These are phyloP conservation scores for Sporisorium graminicola DNA, from an alignment of 1,284 basidiomycete species.

Conservation along the genomic window DNA sequence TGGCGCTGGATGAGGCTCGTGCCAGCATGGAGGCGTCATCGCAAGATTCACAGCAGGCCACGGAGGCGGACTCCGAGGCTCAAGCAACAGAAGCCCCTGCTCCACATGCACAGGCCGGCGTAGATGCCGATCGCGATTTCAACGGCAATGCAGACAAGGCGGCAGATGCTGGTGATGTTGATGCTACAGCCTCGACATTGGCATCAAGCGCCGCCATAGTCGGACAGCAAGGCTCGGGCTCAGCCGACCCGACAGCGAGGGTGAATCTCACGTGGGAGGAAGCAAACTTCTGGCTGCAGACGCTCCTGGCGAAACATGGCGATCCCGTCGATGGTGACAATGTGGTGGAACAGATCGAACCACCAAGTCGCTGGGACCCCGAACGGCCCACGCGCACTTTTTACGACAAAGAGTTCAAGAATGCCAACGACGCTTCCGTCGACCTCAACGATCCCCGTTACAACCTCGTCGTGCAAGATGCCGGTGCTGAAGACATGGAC, in stretches of 20 bases:
- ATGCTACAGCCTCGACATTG: background rate
- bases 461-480: conserved; percentile 50
- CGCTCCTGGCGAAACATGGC: conserved; percentile 27
- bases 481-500: conserved; percentile 41
- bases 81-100: background rate
- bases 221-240: conserved; percentile 11
- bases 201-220: background rate
- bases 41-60: background rate
- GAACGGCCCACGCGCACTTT: conserved; percentile 43
- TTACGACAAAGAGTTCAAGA: conserved; percentile 53
- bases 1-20: conserved; percentile 28
- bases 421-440: conserved; percentile 35
- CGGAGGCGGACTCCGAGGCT: background rate
- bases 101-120: background rate
- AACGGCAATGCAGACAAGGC: background rate
- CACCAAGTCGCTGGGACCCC: conserved; percentile 38
- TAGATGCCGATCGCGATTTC: background rate
- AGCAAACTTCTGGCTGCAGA: conserved; percentile 43
- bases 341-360: conserved; percentile 7
- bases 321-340: background rate
- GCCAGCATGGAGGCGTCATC: background rate
- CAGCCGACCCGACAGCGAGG: conserved; percentile 10
- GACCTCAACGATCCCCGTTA: conserved; percentile 45
- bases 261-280: conserved; percentile 46
- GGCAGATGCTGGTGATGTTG: background rate